Conservation (phyloP, 2,329 filamentous ascomycete species). For the Botrytis byssoidea region DNA sequence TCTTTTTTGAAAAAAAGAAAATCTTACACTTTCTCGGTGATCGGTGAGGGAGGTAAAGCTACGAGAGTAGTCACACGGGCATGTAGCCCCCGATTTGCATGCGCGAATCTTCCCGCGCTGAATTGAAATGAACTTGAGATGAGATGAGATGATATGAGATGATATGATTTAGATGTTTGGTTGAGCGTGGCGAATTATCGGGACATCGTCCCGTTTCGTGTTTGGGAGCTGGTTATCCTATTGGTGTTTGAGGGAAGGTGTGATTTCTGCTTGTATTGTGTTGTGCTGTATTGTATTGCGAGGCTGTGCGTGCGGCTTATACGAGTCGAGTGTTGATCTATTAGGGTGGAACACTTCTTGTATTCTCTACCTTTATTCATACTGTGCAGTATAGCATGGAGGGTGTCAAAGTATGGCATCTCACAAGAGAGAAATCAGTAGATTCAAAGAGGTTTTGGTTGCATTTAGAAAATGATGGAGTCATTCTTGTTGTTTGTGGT, state of each 20-base stretch:
- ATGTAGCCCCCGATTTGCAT: not conserved
- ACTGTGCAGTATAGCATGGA: not conserved
- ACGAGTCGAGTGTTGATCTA: not conserved
- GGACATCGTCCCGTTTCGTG: rapidly evolving
- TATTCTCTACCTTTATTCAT: not conserved
- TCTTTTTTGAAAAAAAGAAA: too few relatives aligned
- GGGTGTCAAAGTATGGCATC: not conserved
- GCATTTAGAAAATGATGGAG: not conserved
- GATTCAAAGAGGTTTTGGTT: not conserved
- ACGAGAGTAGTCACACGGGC: too few relatives aligned
- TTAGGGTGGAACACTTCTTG: not conserved
- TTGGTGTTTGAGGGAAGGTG: not conserved
- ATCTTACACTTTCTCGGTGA: too few relatives aligned
- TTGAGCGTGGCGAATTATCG: not conserved
- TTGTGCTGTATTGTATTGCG: not conserved
- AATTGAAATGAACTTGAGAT: too few relatives aligned
- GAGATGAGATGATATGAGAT: too few relatives aligned
- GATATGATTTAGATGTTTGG: not conserved
- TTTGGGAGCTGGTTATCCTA: not conserved
- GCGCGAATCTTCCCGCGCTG: not conserved
- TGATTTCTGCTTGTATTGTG: not conserved
- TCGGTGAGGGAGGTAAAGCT: too few relatives aligned
- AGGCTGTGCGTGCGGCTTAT: not conserved
- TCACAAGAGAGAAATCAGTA: not conserved
- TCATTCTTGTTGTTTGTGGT: not conserved